Percentiles rank a stretch among this genome's conserved stretches.
Evolutionary conservation across 1,284 basidiomycete genomes (phyloP).

Genomic region (Ceratobasidium sp.): DNA sequence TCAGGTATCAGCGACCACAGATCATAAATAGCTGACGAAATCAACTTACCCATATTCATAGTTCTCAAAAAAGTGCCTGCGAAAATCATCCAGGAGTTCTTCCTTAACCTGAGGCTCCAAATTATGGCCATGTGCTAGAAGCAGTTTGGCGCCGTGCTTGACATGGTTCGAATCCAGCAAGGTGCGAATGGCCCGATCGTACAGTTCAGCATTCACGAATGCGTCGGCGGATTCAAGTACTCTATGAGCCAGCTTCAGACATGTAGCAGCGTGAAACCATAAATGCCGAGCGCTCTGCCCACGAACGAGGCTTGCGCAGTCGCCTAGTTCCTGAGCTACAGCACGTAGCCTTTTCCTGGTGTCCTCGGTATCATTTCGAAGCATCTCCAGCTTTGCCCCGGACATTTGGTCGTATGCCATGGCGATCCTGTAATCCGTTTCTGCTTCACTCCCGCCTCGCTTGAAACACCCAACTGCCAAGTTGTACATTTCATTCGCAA

Average conservation of each 20-base stretch:
- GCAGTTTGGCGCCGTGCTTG: not conserved
- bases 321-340: not conserved
- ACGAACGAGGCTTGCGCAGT: not conserved
- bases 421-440: not conserved
- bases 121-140: not conserved
- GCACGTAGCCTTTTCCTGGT: not conserved
- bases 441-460: not conserved
- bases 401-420: constrained; percentile 23
- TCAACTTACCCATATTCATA: not conserved
- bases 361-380: not conserved
- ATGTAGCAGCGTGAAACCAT: constrained; percentile 16
- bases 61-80: not conserved
- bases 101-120: not conserved
- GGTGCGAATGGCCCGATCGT: constrained; percentile 15
- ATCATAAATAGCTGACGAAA: not conserved
- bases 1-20: not conserved
- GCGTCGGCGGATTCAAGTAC: not conserved
- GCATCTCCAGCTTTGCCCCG: constrained; percentile 1
- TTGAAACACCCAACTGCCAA: constrained; percentile 8
- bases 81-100: not conserved
- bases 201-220: constrained; percentile 10
- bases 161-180: not conserved
- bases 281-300: constrained; percentile 12
- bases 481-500: constrained; percentile 28
- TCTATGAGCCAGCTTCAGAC: constrained; percentile 21